Evolutionary conservation across 495 filamentous ascomycete genomes (phyloP).

Genomic region (Podospora pseudoanserina): DNA sequence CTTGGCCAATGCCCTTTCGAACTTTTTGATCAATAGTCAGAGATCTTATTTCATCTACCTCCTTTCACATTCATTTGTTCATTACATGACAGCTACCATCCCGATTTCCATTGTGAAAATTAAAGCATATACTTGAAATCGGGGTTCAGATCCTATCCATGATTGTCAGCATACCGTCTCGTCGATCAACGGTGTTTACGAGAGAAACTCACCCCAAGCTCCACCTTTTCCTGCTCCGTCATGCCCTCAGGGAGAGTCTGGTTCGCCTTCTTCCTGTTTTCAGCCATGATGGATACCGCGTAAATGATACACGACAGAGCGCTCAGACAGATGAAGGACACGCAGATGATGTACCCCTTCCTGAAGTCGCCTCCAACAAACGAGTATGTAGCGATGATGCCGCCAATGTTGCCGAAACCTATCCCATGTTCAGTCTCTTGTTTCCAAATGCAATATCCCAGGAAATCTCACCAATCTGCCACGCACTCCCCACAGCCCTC

Average conservation of each 20-base stretch:
- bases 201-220: slow-evolving; percentile 47
- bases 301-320: slow-evolving; percentile 60
- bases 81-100: background rate
- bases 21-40: too few relatives aligned
- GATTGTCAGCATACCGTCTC: slow-evolving; percentile 7
- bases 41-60: too few relatives aligned
- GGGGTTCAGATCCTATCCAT: slow-evolving; percentile 55
- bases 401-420: slow-evolving; percentile 88
- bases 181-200: background rate
- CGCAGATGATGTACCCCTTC: slow-evolving; percentile 72
- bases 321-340: slow-evolving; percentile 69
- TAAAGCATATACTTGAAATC: slow-evolving; percentile 55
- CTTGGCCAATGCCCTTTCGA: too few relatives aligned
- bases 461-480: slow-evolving; percentile 60
- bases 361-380: slow-evolving; percentile 74
- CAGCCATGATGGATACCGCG: slow-evolving; percentile 51
- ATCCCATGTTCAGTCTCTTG: background rate
- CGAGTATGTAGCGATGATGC: slow-evolving; percentile 83
- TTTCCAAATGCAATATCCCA: background rate
- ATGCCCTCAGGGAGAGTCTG: slow-evolving; percentile 49
- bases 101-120: background rate
- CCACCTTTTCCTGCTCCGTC: slow-evolving; percentile 70
- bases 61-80: background rate
- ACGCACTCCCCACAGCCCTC: slow-evolving; percentile 76
- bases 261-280: slow-evolving; percentile 65